Base-by-base conservation (phyloP, 352 stramenopile species). In the Peronospora tabacina region DNA sequence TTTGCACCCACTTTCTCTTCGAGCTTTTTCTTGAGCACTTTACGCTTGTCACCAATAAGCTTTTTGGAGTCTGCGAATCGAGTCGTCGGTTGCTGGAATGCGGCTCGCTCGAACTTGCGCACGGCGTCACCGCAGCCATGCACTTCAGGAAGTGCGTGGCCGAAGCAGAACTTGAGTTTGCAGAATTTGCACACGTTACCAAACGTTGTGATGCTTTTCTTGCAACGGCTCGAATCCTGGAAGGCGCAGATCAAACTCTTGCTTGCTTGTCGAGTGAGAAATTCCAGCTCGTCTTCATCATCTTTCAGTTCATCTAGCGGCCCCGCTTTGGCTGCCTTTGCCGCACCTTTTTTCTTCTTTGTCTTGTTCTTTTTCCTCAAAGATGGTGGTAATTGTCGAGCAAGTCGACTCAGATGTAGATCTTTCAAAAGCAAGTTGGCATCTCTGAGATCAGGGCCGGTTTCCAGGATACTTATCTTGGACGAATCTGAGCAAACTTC, bases 131-230 rank as follows among this genome's bases (percentile, higher is more conserved):
- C 75, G 42, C 84, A 95, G 34, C 84, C 84, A 52, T 95, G 84
- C 0, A 83, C 61, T 49, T 95, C 82, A 0, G 82, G 72, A 34
- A 78, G 55, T 1, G 66, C 72, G 53, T 95, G 84, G 39, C 75
- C 61, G 44, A 81, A 90, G 65, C 83, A 94, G 43, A 90, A 92
- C 54, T 87, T 87, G 44, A 91, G 68, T 19, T 90, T 88, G 72
- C 83, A 94, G 45, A 82, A 90, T 35, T 70, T 71, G 51, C 82
- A 95, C 26, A 89, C 61, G n/a, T 61, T 76, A 13, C 82, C 78
- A 34, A 87, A 53, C 61, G 81, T 71, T 3, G 50, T 54, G 2
- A 63, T 72, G 44, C 60, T 85, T 61, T 87, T 85, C 37, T 75
- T 76, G 44, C 81, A 91, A 29, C 63, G 60, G 15, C 44, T 51